These are phyloP conservation scores for Purpureocillium lavendulum DNA, from an alignment of 2,329 filamentous ascomycete species.

Conservation along the genomic window DNA sequence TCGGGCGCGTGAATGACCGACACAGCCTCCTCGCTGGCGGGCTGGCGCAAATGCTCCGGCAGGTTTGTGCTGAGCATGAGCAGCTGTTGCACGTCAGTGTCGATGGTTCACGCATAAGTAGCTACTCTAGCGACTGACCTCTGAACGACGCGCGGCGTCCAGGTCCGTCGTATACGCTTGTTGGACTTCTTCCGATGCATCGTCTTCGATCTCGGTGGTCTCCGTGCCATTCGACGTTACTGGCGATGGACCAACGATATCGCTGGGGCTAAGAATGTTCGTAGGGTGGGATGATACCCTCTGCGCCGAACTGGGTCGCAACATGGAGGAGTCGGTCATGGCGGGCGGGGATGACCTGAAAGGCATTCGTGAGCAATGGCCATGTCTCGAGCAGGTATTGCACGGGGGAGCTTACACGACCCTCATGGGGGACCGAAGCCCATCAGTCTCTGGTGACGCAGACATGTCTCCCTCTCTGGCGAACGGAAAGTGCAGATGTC, in stretches of 20 bases:
- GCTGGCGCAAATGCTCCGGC: constrained; percentile 47
- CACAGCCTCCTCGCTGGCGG: constrained; percentile 66
- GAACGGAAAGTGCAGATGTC: constrained; percentile 30
- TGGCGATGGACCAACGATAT: constrained; percentile 71
- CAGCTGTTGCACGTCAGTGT: constrained; percentile 25
- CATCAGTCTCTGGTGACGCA: constrained; percentile 42
- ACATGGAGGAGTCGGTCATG: constrained; percentile 34
- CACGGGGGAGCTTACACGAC: constrained; percentile 44
- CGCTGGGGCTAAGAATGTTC: constrained; percentile 53
- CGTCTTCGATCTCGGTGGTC: constrained; percentile 77
- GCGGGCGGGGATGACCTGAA: constrained; percentile 26
- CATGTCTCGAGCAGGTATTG: too few relatives aligned
- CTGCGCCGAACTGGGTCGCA: constrained; percentile 43
- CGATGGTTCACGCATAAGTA: background rate
- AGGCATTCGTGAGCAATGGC: constrained; percentile 1
- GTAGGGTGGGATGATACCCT: constrained; percentile 42
- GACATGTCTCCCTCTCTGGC: constrained; percentile 44
- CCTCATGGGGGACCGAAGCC: constrained; percentile 38
- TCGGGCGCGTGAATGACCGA: constrained; percentile 89
- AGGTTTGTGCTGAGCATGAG: constrained; percentile 49
- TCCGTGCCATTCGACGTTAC: constrained; percentile 81
- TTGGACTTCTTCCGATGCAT: constrained; percentile 53
- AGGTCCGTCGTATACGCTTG: constrained; percentile 13
- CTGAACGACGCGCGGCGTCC: constrained; percentile 15
- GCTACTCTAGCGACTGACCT: constrained; percentile 16